Evolutionary conservation across 177 flowering plant genomes (phyloP), one percentile per base, ranked within the genome.

Genomic region (Vitis hybrid): DNA sequence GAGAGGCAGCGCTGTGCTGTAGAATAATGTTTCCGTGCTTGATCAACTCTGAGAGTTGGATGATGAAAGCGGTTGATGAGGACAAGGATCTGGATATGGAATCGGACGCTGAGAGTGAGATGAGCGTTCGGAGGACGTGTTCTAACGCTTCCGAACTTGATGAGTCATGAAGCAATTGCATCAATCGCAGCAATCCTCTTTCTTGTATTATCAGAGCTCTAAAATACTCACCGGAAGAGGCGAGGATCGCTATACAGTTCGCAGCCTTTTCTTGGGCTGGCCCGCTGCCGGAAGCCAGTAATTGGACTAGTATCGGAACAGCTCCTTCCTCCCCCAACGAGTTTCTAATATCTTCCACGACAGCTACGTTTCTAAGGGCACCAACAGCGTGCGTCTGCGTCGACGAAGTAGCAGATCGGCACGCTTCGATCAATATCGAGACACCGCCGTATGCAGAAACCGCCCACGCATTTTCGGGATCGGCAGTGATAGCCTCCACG

Each of bases 381-480:
- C 96, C 97, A 2, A 76, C 84, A 0, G 91, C 81, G 50, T 79
- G 81, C 3, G 82, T 50, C 67, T 84, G 88, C 4, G 83, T 76
- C 1, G 74, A 51, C 5, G 74, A 75, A 0, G 95, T 84, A 11
- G 96, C 92, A 2, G 90, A 89, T 65, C 86, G 83, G 65, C 92
- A 90, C 1, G 92, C 87, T 13, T 88, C 85, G 65, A 91, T 60
- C 53, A 92, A 60, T 0, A 88, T 74, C 2, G 87, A 66, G n/a
- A 89, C 84, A 9, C 97, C 97, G 2, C 92, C 87, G 63, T 92
- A 92, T 3, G 97, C 97, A 0, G 90, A 85, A 38, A 92, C 51
- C 1, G 96, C 96, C 96, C 97, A 92, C 0, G 90, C 92, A 56
- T 91, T 89, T 4, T 91, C 94, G 0, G 84, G 78, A 75, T 91